Base-by-base conservation (phyloP, 495 filamentous ascomycete species). In the Paragyromitra xinjiangensis region DNA sequence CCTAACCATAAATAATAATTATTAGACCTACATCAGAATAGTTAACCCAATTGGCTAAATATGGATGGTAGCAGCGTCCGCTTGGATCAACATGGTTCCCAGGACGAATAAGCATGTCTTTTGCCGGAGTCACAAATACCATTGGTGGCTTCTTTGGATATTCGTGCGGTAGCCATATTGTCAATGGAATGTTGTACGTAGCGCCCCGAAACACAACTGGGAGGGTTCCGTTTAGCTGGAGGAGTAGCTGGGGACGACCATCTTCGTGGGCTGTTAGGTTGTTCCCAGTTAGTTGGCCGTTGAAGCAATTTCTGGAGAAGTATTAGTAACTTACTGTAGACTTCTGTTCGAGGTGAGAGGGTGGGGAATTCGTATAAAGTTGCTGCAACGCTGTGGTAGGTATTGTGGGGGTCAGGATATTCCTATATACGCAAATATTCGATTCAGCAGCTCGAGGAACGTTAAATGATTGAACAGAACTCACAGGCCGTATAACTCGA, bases 41-140 rank as follows among this genome's bases (percentile, higher is more conserved):
- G 74, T 92, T 90, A 34, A 87, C 85, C 95, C 95, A 99, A 55
- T 92, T 90, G 14, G 93, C 92, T 51, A 99, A 84, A 84, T 98
- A 98, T 67, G 95, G 96, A 85, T 99, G 95, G 82, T 97, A 99
- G 79, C 97, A 89, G 82, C 91, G 91, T 61, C 95, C 95, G 80
- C 98, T 94, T n/a, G 92, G 89, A 78, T 95, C 94, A 65, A 99
- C 94, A 85, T 98, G 93, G 80, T 98, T 95, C 1, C 96, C 95
- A 6, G 94, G 91, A 29, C 94, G 88, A 29, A 98, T 91, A 65
- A 92, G 85, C 94, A 99, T 98, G 80, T 91, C 93, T 75, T 92
- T 90, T 1, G 92, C 91, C 24, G 96, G 94, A 8, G 90, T 94
- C 53, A 98, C 93, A 83, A 97, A 99, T 66, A 89, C 89, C 16